Conservation (phyloP, 768 basidiomycete species). For the Lactarius psammicola region DNA sequence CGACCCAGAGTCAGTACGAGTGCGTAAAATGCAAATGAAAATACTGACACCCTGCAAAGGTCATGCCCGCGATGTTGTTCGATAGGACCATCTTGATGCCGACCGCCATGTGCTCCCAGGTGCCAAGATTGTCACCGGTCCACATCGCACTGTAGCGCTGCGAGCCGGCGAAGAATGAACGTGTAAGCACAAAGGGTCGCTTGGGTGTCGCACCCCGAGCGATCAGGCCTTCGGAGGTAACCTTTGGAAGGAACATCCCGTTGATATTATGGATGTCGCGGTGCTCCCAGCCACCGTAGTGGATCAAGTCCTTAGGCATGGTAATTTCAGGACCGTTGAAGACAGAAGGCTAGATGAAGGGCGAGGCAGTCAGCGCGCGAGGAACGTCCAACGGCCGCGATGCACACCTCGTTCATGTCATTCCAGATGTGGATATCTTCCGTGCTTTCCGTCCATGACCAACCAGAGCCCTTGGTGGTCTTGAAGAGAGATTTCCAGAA, state of each 20-base stretch:
- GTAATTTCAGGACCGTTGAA: slow-evolving; percentile 98
- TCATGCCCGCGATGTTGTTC: slow-evolving; percentile 86
- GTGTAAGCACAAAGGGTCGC: slow-evolving; percentile 93
- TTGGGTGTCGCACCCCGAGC: slow-evolving; percentile 70
- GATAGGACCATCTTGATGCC: slow-evolving; percentile 92
- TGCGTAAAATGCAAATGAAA: neutral
- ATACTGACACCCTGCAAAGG: slow-evolving; percentile 82
- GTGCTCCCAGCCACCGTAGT: slow-evolving; percentile 96
- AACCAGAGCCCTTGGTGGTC: slow-evolving; percentile 50
- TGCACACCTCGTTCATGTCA: slow-evolving; percentile 94
- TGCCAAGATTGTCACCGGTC: slow-evolving; percentile 97
- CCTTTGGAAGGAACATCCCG: slow-evolving; percentile 88
- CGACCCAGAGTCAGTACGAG: slow-evolving; percentile 18
- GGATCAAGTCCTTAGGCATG: slow-evolving; percentile 72
- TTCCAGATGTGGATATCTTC: slow-evolving; percentile 93
- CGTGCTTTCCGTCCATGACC: slow-evolving; percentile 79
- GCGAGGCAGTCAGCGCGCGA: slow-evolving; percentile 21
- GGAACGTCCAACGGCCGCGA: neutral
- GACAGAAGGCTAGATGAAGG: slow-evolving; percentile 73
- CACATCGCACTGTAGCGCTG: slow-evolving; percentile 97
- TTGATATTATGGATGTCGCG: slow-evolving; percentile 97
- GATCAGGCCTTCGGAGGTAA: slow-evolving; percentile 76
- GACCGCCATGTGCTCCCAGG: slow-evolving; percentile 96
- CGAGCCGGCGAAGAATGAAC: slow-evolving; percentile 93
- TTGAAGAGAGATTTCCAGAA: slow-evolving; percentile 92